phyloP scores from a whole-genome alignment of 164 flowering plant species.

The Litsea cubeba region DNA sequence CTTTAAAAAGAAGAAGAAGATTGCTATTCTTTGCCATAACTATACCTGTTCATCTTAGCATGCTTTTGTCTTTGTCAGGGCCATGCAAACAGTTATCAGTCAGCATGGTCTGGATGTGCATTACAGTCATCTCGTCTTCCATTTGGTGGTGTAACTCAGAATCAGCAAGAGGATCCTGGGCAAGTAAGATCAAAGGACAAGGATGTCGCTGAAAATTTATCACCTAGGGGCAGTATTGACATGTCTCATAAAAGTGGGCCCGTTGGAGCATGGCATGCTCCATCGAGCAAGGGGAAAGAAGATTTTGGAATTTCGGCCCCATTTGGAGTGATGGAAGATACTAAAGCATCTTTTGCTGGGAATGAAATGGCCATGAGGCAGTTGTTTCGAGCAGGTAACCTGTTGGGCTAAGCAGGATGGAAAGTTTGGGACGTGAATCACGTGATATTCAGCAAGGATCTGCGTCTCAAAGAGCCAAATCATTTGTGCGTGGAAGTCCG shows the following conservation, averaged over 20 bases:
- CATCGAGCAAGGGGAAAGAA: slow-evolving; percentile 18
- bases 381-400: slow-evolving; percentile 47
- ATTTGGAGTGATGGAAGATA: slow-evolving; percentile 25
- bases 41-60: not conserved
- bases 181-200: slow-evolving; percentile 22
- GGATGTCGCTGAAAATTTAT: slow-evolving; percentile 11
- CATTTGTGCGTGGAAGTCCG: slow-evolving; percentile 74
- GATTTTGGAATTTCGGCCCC: slow-evolving; percentile 11
- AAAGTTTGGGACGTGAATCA: slow-evolving; percentile 29
- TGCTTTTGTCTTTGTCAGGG: slow-evolving; percentile 43
- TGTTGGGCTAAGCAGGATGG: slow-evolving; percentile 43
- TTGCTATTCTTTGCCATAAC: not conserved
- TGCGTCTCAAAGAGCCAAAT: slow-evolving; percentile 45
- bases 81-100: slow-evolving; percentile 94
- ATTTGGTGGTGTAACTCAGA: slow-evolving; percentile 46
- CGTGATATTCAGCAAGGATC: slow-evolving; percentile 54
- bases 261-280: slow-evolving; percentile 20
- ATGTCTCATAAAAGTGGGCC: slow-evolving; percentile 17
- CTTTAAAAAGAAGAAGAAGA: not conserved
- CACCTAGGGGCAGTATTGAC: slow-evolving; percentile 9
- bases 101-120: slow-evolving; percentile 85
- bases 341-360: slow-evolving; percentile 20
- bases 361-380: slow-evolving; percentile 47
- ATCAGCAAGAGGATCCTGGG: slow-evolving; percentile 41
- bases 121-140: slow-evolving; percentile 76